Evolutionary conservation across 2,329 filamentous ascomycete species (phyloP).

Genomic region (Zarea fungicola): DNA sequence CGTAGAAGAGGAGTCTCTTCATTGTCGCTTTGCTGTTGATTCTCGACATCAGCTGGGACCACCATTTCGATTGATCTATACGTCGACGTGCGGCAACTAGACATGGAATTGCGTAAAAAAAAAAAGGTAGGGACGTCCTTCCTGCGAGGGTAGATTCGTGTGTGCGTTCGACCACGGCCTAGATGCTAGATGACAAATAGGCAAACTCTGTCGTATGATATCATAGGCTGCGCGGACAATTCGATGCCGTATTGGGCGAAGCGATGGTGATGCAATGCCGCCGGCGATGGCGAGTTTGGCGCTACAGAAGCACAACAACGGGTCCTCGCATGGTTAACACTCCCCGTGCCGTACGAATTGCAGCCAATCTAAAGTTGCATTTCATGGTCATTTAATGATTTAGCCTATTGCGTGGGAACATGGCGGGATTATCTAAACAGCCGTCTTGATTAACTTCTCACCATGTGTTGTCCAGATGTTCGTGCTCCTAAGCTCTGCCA

Average conservation of each 20-base stretch:
- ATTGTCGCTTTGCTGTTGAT: not conserved
- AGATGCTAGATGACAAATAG: slow-evolving; percentile 3
- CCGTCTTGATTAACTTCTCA: not conserved
- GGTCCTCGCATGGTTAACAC: not conserved
- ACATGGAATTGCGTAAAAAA: too few species aligned
- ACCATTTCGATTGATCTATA: too few species aligned
- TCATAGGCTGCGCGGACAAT: not conserved
- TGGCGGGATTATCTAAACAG: not conserved
- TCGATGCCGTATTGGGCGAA: not conserved
- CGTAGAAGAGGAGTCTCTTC: slow-evolving; percentile 2
- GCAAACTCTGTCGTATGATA: not conserved
- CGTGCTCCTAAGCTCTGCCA: too few species aligned
- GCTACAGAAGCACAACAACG: not conserved
- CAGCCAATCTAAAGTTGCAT: not conserved
- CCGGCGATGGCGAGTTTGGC: slow-evolving; percentile 8
- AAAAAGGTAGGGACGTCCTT: too few species aligned
- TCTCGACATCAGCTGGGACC: not conserved
- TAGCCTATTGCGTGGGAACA: not conserved
- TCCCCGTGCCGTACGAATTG: not conserved
- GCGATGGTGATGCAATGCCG: slow-evolving; percentile 9
- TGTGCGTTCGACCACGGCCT: not conserved
- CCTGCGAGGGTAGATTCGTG: too few species aligned
- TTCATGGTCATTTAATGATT: not conserved
- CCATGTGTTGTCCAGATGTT: too few species aligned
- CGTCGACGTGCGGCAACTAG: too few species aligned